These are phyloP conservation scores for Saccharomycodes ludwigii DNA, from an alignment of 805 yeast species.

Conservation along the genomic window DNA sequence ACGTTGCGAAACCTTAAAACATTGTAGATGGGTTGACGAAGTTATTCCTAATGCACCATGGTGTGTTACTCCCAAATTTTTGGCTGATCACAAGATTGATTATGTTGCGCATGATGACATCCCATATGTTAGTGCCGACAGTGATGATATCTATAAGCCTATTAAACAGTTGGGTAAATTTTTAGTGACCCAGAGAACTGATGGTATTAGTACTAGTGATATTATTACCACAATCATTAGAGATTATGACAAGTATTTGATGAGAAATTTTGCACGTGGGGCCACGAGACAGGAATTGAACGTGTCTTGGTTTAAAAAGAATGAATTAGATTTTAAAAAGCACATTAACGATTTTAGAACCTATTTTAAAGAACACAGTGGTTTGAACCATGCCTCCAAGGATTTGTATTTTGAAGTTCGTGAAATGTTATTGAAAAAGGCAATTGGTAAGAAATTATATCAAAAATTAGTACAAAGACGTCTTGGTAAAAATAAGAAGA, in stretches of 20 bases:
- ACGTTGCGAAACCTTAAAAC: constrained; percentile 80
- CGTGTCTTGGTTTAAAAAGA: constrained; percentile 95
- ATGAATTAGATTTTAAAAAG: constrained; percentile 86
- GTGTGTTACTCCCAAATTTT: constrained; percentile 78
- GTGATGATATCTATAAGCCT: constrained; percentile 87
- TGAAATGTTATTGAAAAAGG: constrained; percentile 39
- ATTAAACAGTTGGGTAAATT: constrained; percentile 86
- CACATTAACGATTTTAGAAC: constrained; percentile 81
- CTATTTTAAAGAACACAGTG: constrained; percentile 70
- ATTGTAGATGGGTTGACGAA: constrained; percentile 97
- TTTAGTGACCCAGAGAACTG: constrained; percentile 89
- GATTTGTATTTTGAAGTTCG: constrained; percentile 80
- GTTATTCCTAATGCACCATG: constrained; percentile 93
- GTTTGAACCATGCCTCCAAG: constrained; percentile 57
- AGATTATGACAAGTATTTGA: constrained; percentile 90
- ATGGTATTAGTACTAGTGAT: constrained; percentile 91
- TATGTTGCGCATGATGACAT: constrained; percentile 97
- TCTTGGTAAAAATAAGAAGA: constrained; percentile 37
- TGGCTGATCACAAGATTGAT: constrained; percentile 71
- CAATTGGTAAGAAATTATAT: constrained; percentile 22
- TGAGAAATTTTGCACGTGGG: constrained; percentile 96
- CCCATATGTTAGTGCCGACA: constrained; percentile 83
- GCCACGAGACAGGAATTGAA: constrained; percentile 93
- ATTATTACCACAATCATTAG: constrained; percentile 89
- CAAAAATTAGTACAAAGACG: constrained; percentile 27